A percentile compares a stretch with the other conserved stretches of the same genome.
phyloP scores from a whole-genome alignment of 2,329 filamentous ascomycete species.

The Fusarium veterinarium region DNA sequence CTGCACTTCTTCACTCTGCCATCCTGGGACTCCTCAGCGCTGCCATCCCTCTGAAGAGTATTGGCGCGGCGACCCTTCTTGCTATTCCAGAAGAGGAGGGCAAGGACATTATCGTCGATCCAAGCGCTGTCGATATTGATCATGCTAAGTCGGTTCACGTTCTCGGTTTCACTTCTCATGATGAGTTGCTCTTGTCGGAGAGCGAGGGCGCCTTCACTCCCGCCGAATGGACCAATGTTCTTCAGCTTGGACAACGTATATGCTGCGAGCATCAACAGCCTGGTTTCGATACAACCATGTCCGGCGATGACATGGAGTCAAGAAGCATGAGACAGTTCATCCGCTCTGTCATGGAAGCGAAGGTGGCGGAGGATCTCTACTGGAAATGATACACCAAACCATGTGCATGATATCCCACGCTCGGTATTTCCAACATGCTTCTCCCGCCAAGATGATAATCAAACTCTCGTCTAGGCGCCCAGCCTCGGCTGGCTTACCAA shows the following conservation, averaged over 20 bases:
- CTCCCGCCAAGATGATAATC: conserved; percentile 31
- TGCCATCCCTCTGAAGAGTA: conserved; percentile 81
- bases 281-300: conserved; percentile 57
- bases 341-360: conserved; percentile 68
- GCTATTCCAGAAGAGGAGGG: conserved; percentile 62
- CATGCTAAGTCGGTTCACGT: conserved; percentile 79
- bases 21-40: conserved; percentile 84
- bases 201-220: conserved; percentile 84
- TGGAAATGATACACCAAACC: conserved; percentile 61
- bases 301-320: conserved; percentile 56
- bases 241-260: conserved; percentile 70
- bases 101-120: conserved; percentile 65
- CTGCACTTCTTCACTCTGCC: conserved; percentile 83
- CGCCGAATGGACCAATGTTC: conserved; percentile 79
- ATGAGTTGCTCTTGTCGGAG: conserved; percentile 80
- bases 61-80: conserved; percentile 73
- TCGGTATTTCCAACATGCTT: conserved; percentile 10
- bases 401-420: conserved; percentile 17
- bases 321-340: conserved; percentile 69
- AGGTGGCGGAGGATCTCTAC: conserved; percentile 64
- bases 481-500: conserved; percentile 19
- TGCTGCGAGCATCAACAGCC: conserved; percentile 65
- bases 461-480: conserved; percentile 29
- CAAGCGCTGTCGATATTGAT: conserved; percentile 71
- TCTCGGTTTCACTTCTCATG: conserved; percentile 81